Base-by-base conservation (phyloP, 345 rosid genomes). In the Populus deltoides region DNA sequence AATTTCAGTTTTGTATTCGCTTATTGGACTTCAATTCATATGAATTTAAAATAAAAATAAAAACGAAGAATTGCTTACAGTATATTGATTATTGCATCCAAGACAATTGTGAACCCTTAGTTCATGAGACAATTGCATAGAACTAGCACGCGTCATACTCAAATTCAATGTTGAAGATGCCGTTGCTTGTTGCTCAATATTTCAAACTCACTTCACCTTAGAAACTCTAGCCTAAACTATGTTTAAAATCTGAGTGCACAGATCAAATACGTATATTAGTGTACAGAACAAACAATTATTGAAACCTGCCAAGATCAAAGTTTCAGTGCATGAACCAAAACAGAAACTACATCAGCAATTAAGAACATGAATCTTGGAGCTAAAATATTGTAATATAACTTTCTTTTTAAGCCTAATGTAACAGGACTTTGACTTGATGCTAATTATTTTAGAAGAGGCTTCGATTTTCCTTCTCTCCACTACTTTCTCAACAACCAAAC, bases 81-180 rank as follows among this genome's bases (percentile, higher is more conserved):
- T 67, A 17, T 73, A 73, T 68, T 63, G 73, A 66, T 76, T 73
- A 72, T 83, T 51, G 75, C 85, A 81, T 75, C 88, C 86, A 31
- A 81, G 85, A 75, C 78, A 73, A 62, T 74, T 80, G 68, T 55
- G 84, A 76, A 90, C 59, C 78, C 84, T 84, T 35, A 85, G 80
- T 79, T 91, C 92, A 55, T 73, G 88, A 59, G 94, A 83, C 78
- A 88, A 74, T 80, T 82, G 89, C 85, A 89, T 39, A 45, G 89
- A 86, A 77, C 85, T 83, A 63, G 84, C 81, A 74, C 81, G 77
- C 65, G 86, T 86, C 93, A 92, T 92, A 49, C 76, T 82, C 75
- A 81, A 73, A 72, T 74, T 38, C 70, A 70, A 68, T 67, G 71
- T 45, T 53, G 81, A 70, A 80, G 77, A 33, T 27, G 22, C 84